These are phyloP conservation scores for Corylus avellana DNA, from an alignment of 306 rosid genomes.

Conservation along the genomic window DNA sequence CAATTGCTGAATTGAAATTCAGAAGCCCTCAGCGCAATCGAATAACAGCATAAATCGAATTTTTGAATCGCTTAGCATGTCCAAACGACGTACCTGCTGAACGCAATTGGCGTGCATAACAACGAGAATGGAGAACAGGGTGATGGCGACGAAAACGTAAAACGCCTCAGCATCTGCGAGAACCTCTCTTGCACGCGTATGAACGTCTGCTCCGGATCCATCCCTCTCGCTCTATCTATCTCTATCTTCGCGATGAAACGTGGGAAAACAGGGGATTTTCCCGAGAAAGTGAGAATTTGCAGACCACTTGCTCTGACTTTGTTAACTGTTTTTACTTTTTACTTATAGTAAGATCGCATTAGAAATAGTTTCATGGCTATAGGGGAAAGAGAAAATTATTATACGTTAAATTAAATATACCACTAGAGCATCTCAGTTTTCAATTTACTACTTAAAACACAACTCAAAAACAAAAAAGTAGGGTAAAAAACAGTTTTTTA, in stretches of 20 bases:
- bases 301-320: not conserved
- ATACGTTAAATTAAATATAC: too few relatives aligned
- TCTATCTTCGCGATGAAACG: not conserved
- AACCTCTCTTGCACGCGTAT: conserved; percentile 62
- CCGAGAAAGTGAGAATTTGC: conserved; percentile 30
- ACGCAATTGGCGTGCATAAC: conserved; percentile 99
- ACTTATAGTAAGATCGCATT: too few relatives aligned
- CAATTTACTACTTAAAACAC: too few relatives aligned
- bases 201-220: conserved; percentile 99
- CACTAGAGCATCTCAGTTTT: too few relatives aligned
- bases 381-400: too few relatives aligned
- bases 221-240: conserved; percentile 17
- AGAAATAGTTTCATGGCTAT: too few relatives aligned
- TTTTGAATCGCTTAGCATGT: conserved; percentile 5
- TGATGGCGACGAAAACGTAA: conserved; percentile 71
- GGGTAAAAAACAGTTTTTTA: too few relatives aligned
- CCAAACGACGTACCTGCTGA: conserved; percentile 60
- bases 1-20: not conserved
- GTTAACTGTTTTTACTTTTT: not conserved
- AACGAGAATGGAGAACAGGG: conserved; percentile 87
- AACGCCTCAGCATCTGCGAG: conserved; percentile 71
- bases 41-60: not conserved
- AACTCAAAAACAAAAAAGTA: too few relatives aligned
- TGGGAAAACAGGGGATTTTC: conserved; percentile 8
- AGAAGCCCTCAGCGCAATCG: conserved; percentile 35